Conservation (phyloP, 768 basidiomycete genomes). For the Xerocomellus intermedius region DNA sequence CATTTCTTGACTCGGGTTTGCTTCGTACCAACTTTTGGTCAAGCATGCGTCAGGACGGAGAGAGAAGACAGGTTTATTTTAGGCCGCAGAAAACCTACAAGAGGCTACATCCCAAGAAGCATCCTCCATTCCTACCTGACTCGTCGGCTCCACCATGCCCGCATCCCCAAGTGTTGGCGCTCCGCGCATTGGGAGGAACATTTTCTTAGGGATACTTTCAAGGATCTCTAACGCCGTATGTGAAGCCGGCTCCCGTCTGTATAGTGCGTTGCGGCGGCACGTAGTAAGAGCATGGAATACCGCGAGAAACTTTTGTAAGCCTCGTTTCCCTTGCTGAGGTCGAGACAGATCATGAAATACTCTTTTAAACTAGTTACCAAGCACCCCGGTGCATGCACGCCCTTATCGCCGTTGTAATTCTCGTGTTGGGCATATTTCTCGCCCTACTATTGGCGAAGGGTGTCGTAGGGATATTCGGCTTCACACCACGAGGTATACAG, state of each 20-base stretch:
- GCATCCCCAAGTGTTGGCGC: not conserved
- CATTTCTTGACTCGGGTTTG: not conserved
- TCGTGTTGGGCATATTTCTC: not conserved
- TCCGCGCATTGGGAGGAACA: no score
- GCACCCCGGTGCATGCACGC: not conserved
- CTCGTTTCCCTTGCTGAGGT: not conserved
- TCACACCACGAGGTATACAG: not conserved
- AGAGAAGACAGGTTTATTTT: not conserved
- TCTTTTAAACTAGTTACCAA: not conserved
- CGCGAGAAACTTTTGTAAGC: not conserved
- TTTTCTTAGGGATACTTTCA: no score
- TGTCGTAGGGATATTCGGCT: not conserved
- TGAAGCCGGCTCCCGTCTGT: not conserved
- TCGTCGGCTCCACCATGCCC: not conserved
- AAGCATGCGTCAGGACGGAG: not conserved
- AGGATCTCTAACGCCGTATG: rapidly evolving
- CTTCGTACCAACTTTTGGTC: not conserved
- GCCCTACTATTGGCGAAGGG: not conserved
- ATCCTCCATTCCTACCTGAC: not conserved
- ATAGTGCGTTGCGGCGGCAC: rapidly evolving
- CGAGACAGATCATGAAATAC: not conserved
- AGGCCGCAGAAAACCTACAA: not conserved
- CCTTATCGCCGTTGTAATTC: not conserved
- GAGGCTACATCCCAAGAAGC: not conserved
- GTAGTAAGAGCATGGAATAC: not conserved